Evolutionary conservation across 192 early-diverging fungal species (phyloP).

Genomic region (Geranomyces michiganensis): DNA sequence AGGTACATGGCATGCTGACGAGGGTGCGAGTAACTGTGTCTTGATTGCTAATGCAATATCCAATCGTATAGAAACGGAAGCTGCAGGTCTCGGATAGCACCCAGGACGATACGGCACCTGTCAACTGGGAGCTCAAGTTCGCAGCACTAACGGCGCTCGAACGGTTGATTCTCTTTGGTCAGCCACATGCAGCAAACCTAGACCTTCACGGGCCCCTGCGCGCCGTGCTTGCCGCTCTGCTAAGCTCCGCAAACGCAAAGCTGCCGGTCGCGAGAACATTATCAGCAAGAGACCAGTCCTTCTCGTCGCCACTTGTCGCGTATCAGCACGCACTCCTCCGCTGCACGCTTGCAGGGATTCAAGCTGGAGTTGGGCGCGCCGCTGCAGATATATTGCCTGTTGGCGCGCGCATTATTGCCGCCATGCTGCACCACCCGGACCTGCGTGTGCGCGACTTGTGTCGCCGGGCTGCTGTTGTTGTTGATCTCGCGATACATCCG

Average conservation of each 20-base stretch:
- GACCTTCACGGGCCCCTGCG: background rate
- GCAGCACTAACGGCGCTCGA: background rate
- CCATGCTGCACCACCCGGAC: constrained; percentile 21
- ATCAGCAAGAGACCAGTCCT: background rate
- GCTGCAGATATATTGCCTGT: constrained; percentile 17
- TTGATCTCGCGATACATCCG: constrained; percentile 21
- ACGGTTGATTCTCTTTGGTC: background rate
- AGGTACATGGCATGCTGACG: too few relatives aligned
- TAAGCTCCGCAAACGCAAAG: constrained; percentile 7
- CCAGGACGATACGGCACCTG: background rate
- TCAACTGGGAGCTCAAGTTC: constrained; percentile 14
- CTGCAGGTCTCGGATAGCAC: constrained; percentile 12
- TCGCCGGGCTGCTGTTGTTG: background rate
- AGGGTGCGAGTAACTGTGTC: too few relatives aligned
- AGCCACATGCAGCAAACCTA: background rate
- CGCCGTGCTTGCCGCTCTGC: background rate
- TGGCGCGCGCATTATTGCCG: constrained; percentile 4
- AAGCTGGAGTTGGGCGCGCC: background rate
- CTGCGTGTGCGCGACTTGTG: constrained; percentile 13
- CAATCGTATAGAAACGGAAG: constrained; percentile 7
- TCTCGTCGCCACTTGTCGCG: background rate
- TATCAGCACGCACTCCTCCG: constrained; percentile 18
- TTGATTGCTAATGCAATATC: too few relatives aligned
- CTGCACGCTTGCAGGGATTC: constrained; percentile 6
- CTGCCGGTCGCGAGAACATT: background rate